These are phyloP conservation scores for Sesbania bispinosa DNA, from an alignment of 306 rosid species.

Conservation along the genomic window DNA sequence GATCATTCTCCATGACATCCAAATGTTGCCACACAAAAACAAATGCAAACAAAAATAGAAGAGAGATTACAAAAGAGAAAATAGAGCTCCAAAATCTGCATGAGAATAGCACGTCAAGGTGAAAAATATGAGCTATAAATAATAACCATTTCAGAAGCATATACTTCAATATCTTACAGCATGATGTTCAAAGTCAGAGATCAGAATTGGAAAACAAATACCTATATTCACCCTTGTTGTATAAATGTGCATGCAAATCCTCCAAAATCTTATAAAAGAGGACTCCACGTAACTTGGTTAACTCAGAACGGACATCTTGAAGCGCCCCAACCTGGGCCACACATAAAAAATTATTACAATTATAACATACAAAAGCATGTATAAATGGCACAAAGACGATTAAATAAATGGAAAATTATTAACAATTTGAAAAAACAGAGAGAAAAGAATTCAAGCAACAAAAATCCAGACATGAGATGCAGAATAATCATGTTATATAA, in stretches of 20 bases:
- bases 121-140: slow-evolving; percentile 9
- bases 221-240: slow-evolving; percentile 97
- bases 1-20: background rate
- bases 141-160: slow-evolving; percentile 9
- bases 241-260: slow-evolving; percentile 93
- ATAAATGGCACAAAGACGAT: background rate
- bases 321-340: slow-evolving; percentile 89
- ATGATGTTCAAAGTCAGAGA: background rate
- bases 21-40: slow-evolving; percentile 8
- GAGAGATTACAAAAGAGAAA: slow-evolving; percentile 13
- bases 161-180: background rate
- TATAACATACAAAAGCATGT: background rate
- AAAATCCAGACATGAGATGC: background rate
- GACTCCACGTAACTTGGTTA: slow-evolving; percentile 87
- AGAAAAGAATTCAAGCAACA: background rate
- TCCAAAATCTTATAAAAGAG: slow-evolving; percentile 86
- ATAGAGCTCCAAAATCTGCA: slow-evolving; percentile 14
- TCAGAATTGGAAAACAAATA: slow-evolving; percentile 34
- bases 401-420: background rate
- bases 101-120: slow-evolving; percentile 27
- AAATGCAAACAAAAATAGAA: slow-evolving; percentile 11
- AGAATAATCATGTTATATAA: background rate
- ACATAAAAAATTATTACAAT: slow-evolving; percentile 25
- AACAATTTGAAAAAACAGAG: background rate
- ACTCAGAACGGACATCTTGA: slow-evolving; percentile 97